Evolutionary conservation across 2,329 filamentous ascomycete species (phyloP).

Genomic region (Aureobasidium leucospermi): DNA sequence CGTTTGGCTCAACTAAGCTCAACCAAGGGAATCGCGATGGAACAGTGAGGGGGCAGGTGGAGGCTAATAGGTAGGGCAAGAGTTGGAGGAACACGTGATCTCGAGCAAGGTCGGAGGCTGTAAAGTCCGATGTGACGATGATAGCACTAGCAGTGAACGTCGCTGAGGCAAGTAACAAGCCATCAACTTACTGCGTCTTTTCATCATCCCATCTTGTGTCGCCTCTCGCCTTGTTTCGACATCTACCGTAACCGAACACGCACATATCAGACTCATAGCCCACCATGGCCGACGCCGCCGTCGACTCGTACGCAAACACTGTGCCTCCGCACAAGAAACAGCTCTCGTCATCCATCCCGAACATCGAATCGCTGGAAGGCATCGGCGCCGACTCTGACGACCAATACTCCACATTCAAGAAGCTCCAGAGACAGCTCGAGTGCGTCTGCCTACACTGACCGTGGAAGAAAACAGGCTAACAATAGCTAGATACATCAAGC

Average conservation of each 20-base stretch:
- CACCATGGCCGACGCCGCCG: constrained; percentile 75
- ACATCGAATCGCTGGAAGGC: constrained; percentile 84
- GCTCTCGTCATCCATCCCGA: constrained; percentile 69
- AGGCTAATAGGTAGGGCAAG: not conserved
- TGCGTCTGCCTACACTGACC: constrained; percentile 35
- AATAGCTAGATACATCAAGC: constrained; percentile 54
- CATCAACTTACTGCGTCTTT: not conserved
- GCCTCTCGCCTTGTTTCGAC: not conserved
- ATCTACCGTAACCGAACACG: not conserved
- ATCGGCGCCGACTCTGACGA: constrained; percentile 73
- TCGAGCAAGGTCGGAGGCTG: not conserved
- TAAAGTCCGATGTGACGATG: not conserved
- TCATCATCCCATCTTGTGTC: not conserved
- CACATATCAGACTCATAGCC: not conserved
- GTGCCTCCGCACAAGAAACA: constrained; percentile 74
- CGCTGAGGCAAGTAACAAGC: constrained; percentile 6
- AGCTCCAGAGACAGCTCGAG: constrained; percentile 92
- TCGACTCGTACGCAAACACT: constrained; percentile 72
- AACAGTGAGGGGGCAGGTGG: not conserved
- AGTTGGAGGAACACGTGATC: not conserved
- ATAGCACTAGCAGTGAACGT: not conserved
- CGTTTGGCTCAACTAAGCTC: not conserved
- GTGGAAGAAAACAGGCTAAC: not conserved
- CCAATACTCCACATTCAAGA: constrained; percentile 93
- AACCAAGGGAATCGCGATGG: not conserved